These are phyloP conservation scores for Fusarium sp. DNA, from an alignment of 2,329 filamentous ascomycete species.

Conservation along the genomic window DNA sequence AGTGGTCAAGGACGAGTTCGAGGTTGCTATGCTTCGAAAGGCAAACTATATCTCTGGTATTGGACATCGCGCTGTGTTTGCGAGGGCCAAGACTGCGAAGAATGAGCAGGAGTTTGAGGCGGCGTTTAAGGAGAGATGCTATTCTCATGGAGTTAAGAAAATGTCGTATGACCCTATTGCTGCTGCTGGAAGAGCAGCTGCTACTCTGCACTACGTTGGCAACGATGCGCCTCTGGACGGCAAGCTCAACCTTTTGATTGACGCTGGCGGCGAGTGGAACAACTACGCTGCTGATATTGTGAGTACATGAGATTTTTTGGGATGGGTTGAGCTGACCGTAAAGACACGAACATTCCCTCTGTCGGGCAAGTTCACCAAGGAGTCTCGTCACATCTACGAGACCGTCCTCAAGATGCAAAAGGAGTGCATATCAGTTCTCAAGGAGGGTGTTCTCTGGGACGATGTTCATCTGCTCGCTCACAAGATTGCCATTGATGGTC, in stretches of 20 bases:
- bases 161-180: slow-evolving; percentile 92
- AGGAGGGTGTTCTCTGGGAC: slow-evolving; percentile 82
- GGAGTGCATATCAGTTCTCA: slow-evolving; percentile 78
- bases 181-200: slow-evolving; percentile 81
- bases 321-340: slow-evolving; percentile 3
- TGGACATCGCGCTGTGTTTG: slow-evolving; percentile 73
- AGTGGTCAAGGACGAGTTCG: slow-evolving; percentile 79
- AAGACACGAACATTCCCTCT: slow-evolving; percentile 90
- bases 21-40: slow-evolving; percentile 77
- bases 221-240: slow-evolving; percentile 77
- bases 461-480: slow-evolving; percentile 85
- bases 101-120: slow-evolving; percentile 89
- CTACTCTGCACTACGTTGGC: slow-evolving; percentile 88
- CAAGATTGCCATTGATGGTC: slow-evolving; percentile 81
- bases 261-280: slow-evolving; percentile 82
- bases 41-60: slow-evolving; percentile 77
- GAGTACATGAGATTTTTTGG: slow-evolving; percentile 40
- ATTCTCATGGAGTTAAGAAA: slow-evolving; percentile 79
- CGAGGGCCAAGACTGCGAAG: slow-evolving; percentile 69
- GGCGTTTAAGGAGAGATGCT: slow-evolving; percentile 80
- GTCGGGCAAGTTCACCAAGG: slow-evolving; percentile 74
- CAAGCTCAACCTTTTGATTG: slow-evolving; percentile 84
- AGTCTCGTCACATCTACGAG: slow-evolving; percentile 81
- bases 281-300: slow-evolving; percentile 78
- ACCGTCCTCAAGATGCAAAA: slow-evolving; percentile 90